phyloP scores from a whole-genome alignment of 768 basidiomycete species.

The Leccinellum luteum region DNA sequence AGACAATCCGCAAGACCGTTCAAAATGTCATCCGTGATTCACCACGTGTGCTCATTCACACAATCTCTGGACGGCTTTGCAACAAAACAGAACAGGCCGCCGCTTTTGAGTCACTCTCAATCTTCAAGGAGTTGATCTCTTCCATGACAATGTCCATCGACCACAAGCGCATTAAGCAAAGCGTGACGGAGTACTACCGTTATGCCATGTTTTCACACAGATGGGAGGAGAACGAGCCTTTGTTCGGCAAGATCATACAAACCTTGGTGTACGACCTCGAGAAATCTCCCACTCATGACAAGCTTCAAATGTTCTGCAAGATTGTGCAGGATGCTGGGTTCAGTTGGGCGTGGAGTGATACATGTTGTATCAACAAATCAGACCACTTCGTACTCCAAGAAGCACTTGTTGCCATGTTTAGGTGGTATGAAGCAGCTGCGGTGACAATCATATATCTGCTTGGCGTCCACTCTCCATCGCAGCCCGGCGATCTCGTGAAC shows the following conservation, averaged over 20 bases:
- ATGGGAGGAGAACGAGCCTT: not conserved
- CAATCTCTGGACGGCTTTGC: not conserved
- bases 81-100: not conserved
- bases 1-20: not conserved
- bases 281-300: not conserved
- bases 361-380: not conserved
- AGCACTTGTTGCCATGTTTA: not conserved
- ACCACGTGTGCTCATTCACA: not conserved
- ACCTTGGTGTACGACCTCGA: not conserved
- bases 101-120: not conserved
- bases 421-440: not conserved
- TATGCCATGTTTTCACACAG: not conserved
- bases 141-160: not conserved
- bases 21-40: not conserved
- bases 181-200: not conserved
- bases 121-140: not conserved
- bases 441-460: not conserved
- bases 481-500: not conserved
- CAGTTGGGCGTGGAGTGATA: not conserved
- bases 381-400: not conserved
- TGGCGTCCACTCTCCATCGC: not conserved
- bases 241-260: not conserved
- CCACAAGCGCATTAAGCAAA: not conserved
- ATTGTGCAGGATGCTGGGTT: not conserved
- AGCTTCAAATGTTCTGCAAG: not conserved